Conservation (phyloP, 495 filamentous ascomycete species). For the Daldinia childiae region DNA sequence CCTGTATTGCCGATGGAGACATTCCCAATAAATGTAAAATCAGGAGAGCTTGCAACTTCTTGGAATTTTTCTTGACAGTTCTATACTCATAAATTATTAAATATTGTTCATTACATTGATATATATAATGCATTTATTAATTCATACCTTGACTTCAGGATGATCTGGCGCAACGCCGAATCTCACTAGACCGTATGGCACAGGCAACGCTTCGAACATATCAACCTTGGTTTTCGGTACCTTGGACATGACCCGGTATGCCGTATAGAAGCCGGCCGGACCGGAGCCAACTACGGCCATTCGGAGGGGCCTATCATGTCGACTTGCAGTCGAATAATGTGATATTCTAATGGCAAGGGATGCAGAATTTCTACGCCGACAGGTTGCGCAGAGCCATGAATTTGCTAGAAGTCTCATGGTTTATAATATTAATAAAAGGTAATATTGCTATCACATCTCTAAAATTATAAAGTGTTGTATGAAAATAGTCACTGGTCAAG, state of each 20-base stretch:
- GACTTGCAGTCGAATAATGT: conserved; percentile 40
- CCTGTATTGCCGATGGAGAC: conserved; percentile 73
- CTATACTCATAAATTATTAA: conserved; percentile 53
- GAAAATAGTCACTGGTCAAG: background rate
- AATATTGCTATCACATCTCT: conserved; percentile 12
- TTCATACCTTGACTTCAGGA: conserved; percentile 91
- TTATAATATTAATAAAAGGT: background rate
- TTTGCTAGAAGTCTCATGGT: conserved; percentile 37
- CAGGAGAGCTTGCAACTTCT: conserved; percentile 79
- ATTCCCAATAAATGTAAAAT: conserved; percentile 94
- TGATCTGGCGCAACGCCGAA: conserved; percentile 98
- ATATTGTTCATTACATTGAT: background rate
- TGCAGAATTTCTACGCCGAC: conserved; percentile 32
- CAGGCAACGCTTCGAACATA: conserved; percentile 95
- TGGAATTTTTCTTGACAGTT: conserved; percentile 95
- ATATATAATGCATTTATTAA: background rate
- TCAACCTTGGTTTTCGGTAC: conserved; percentile 78
- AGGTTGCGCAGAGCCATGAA: conserved; percentile 41
- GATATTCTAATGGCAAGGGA: conserved; percentile 25
- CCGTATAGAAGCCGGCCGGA: conserved; percentile 95
- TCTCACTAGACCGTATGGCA: conserved; percentile 89
- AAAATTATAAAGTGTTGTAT: background rate
- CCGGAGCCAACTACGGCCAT: conserved; percentile 94
- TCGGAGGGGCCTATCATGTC: conserved; percentile 67
- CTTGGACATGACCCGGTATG: conserved; percentile 81